A percentile compares a stretch with the other conserved stretches of the same genome.
Conservation (phyloP, 495 filamentous ascomycete species). For the Daldinia grandis region DNA sequence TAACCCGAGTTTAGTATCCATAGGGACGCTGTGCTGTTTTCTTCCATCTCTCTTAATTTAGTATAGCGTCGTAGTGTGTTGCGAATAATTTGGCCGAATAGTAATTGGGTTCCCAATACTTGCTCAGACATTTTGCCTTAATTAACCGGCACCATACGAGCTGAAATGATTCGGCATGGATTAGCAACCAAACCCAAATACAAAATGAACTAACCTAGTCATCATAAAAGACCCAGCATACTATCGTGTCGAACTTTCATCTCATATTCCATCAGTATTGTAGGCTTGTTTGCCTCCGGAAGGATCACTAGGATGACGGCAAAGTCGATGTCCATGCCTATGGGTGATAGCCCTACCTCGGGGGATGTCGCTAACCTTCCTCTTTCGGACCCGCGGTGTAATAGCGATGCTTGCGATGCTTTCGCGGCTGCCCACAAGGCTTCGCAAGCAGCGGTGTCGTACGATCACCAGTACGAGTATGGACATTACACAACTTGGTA, state of each 20-base stretch:
- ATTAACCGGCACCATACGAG: slow-evolving; percentile 27
- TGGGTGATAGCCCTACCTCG: slow-evolving; percentile 28
- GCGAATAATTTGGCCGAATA: not conserved
- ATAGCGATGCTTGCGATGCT: slow-evolving; percentile 47
- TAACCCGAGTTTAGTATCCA: not conserved
- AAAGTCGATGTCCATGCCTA: slow-evolving; percentile 21
- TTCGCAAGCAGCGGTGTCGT: slow-evolving; percentile 46
- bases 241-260: not conserved
- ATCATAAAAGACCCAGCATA: not conserved
- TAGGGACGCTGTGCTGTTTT: not conserved
- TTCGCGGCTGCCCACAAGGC: slow-evolving; percentile 46
- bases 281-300: not conserved
- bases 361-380: slow-evolving; percentile 43
- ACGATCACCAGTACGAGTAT: slow-evolving; percentile 46
- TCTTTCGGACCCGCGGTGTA: slow-evolving; percentile 48
- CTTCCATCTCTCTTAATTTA: slow-evolving; percentile 7
- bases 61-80: not conserved
- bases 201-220: slow-evolving; percentile 17
- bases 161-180: slow-evolving; percentile 6
- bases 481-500: slow-evolving; percentile 49
- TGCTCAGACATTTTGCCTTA: slow-evolving; percentile 28
- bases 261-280: no score
- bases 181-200: slow-evolving; percentile 17
- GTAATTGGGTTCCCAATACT: slow-evolving; percentile 26
- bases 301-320: not conserved